Conservation (phyloP, 805 yeast genomes). For the Yamadazyma paraphyllophila region DNA sequence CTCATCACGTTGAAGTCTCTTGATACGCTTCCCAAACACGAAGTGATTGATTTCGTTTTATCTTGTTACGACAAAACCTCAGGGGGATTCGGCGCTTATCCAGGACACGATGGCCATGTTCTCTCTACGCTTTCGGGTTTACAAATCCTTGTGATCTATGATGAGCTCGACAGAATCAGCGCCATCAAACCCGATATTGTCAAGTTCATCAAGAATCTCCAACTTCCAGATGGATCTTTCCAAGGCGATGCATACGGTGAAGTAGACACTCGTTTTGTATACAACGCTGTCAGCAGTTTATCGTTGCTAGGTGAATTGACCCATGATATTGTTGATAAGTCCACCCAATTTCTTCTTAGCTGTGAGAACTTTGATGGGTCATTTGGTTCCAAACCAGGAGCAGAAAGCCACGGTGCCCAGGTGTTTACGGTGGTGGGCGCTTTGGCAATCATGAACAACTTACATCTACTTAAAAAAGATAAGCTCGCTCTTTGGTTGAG, state of each 20-base stretch:
- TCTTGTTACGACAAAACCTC: slow-evolving; percentile 55
- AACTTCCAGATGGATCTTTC: slow-evolving; percentile 66
- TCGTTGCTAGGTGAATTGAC: slow-evolving; percentile 66
- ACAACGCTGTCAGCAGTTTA: slow-evolving; percentile 73
- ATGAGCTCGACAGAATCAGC: slow-evolving; percentile 47
- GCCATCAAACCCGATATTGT: slow-evolving; percentile 21
- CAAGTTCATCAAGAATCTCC: slow-evolving; percentile 39
- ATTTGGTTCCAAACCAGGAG: slow-evolving; percentile 90
- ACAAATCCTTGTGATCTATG: slow-evolving; percentile 72
- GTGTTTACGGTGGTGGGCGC: slow-evolving; percentile 84
- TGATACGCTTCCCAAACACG: slow-evolving; percentile 54
- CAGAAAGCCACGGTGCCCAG: slow-evolving; percentile 94
- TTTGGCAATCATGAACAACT: slow-evolving; percentile 60
- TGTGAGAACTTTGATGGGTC: slow-evolving; percentile 96
- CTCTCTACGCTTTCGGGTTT: slow-evolving; percentile 82
- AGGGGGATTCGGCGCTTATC: slow-evolving; percentile 91
- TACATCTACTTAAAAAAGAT: slow-evolving; percentile 43
- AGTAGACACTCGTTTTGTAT: slow-evolving; percentile 87
- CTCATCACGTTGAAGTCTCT: slow-evolving; percentile 56
- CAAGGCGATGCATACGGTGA: slow-evolving; percentile 93
- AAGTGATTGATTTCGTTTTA: slow-evolving; percentile 66
- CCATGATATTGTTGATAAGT: slow-evolving; percentile 53
- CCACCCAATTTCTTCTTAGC: slow-evolving; percentile 58
- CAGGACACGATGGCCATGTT: slow-evolving; percentile 85
- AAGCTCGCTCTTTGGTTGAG: slow-evolving; percentile 80